Conservation (phyloP, 2,329 filamentous ascomycete species). For the Aspergillus udagawae region DNA sequence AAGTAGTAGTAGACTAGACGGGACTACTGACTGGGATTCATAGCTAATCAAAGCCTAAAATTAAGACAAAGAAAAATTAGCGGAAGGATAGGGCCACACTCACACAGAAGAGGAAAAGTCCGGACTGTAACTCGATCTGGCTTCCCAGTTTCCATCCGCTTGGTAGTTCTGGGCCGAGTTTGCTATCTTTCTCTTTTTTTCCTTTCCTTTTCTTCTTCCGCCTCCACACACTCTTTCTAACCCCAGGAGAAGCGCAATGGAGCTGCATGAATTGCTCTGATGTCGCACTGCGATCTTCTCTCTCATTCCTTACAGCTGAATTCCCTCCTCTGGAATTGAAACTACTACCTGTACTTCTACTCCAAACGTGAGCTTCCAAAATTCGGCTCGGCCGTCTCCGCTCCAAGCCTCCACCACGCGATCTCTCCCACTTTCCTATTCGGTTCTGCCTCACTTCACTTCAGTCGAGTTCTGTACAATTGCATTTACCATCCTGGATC, state of each 20-base stretch:
- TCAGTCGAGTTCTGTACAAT: background rate
- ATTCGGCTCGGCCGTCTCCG: background rate
- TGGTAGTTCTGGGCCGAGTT: background rate
- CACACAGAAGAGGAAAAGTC: background rate
- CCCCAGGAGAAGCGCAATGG: background rate
- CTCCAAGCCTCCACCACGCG: background rate
- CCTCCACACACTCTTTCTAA: background rate
- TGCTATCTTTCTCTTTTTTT: background rate
- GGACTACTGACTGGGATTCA: no score
- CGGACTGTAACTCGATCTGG: background rate
- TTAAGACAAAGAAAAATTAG: background rate
- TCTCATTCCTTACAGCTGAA: background rate
- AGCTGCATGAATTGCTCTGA: background rate
- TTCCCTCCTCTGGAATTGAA: background rate
- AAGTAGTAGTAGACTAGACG: background rate
- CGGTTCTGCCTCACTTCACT: background rate
- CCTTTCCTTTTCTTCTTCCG: slow-evolving; percentile 1
- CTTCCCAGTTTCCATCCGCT: slow-evolving; percentile 1
- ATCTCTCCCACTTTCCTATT: background rate
- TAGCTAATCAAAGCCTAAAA: background rate
- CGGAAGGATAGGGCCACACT: background rate
- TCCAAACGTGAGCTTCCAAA: background rate
- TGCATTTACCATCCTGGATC: background rate
- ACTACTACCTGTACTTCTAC: background rate
- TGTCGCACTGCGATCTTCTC: background rate